Conservation (phyloP, 805 yeast species). For the Isabelozyma heimii region DNA sequence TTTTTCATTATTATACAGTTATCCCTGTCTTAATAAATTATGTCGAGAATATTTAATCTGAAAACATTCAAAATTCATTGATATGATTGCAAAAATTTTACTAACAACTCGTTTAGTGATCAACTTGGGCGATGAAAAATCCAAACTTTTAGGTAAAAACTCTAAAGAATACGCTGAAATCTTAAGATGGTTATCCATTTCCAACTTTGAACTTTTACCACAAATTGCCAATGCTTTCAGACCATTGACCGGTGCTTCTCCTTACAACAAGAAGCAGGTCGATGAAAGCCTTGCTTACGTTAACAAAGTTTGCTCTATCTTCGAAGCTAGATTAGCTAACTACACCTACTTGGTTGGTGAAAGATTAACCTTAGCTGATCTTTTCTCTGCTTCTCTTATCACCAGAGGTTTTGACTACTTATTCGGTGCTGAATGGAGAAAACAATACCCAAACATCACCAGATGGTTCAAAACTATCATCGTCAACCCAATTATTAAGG, state of each 20-base stretch:
- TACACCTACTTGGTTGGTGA: constrained; percentile 74
- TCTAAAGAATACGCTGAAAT: constrained; percentile 62
- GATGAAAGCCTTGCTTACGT: constrained; percentile 44
- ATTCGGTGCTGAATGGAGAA: constrained; percentile 66
- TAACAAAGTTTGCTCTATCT: constrained; percentile 37
- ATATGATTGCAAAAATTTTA: background rate
- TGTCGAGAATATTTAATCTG: constrained; percentile 69
- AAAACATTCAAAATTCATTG: constrained; percentile 14
- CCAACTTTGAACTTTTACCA: constrained; percentile 64
- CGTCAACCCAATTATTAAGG: constrained; percentile 44
- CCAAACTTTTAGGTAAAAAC: constrained; percentile 62
- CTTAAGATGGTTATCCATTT: constrained; percentile 74
- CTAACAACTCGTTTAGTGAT: constrained; percentile 37
- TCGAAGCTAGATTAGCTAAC: constrained; percentile 57
- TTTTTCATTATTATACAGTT: constrained; percentile 56
- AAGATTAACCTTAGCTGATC: constrained; percentile 54
- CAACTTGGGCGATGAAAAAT: constrained; percentile 42
- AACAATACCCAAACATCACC: constrained; percentile 55
- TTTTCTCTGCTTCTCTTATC: constrained; percentile 48
- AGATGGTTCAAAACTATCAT: constrained; percentile 70
- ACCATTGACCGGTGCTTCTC: constrained; percentile 61
- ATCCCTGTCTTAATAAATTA: constrained; percentile 80
- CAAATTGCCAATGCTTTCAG: constrained; percentile 48
- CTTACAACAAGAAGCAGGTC: constrained; percentile 74
- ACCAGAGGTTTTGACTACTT: constrained; percentile 55